Base-by-base conservation (phyloP, 108 stramenopile species). In the Parietichytrium sp. region DNA sequence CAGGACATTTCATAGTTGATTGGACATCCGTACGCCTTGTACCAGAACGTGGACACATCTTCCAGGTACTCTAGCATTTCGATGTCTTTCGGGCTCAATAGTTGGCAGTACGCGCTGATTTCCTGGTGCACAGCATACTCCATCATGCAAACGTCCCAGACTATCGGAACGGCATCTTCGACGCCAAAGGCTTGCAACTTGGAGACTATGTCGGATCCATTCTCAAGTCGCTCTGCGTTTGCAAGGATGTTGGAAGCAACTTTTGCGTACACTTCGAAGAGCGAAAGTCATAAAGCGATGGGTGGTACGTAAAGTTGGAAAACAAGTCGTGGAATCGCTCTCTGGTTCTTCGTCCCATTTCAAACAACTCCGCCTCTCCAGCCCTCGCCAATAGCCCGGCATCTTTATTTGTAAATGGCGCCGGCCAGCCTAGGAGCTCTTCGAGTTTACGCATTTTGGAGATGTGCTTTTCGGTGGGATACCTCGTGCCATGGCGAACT, bases 1-100 rank as follows among this genome's bases (percentile, higher is more conserved):
- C 61, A 72, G 8, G 61, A 33, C 61, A 72, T 72, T 25, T 72
- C 61, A 42, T 72, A 72, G 33, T 72, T 72, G 61, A 72, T 72
- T 6, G 15, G 61, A 27, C 36, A 72, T n/a, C 61, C 61, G 42
- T 72, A 72, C 8, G 38, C 61, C 61, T 72, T 72, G 38, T 45
- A 25, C 61, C 61, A 72, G 20, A 33, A 72, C 38, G 38, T 72
- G 13, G 36, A 33, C 33, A 72, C 61, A 25, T 72, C 61, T 10
- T 72, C 61, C 33, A 72, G 29, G 42, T 72, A 72, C 13, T 33
- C 33, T 27, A 72, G 45, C 36, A 72, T 1, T 20, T 72, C 61
- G 23, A 72, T 42, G 45, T 72, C 61, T 33, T 20, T 27, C 2
- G 36, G 6, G 8, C 25, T 25, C 61, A 72, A 72, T 0, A 72